Base-by-base conservation (phyloP, 192 early-diverging fungal species). In the Podila minutissima region DNA sequence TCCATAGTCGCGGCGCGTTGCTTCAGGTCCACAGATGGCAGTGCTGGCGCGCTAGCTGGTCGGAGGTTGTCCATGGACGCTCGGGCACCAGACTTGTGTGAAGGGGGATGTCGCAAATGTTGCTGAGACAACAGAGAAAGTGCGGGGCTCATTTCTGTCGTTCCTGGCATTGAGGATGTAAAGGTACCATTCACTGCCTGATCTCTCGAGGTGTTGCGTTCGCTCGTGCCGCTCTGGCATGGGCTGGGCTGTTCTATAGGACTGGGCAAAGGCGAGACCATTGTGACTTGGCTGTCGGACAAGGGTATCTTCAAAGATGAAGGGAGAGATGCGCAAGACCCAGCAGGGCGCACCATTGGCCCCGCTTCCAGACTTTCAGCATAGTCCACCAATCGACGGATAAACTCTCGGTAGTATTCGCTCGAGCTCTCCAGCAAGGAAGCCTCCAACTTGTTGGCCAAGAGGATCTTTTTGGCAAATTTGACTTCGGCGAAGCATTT, bases 401-500 rank as follows among this genome's bases (percentile, higher is more conserved):
- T 59, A 22, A 76, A 53, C 58, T 70, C 68, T 5, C 64, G 69
- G 37, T 76, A 76, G 22, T 50, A 76, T n/a, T 53, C 62, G 0
- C 68, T 62, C 3, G 68, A 70, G 0, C 67, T 57, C 37, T 76
- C 74, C 20, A 76, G 29, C 7, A 63, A 65, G 15, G 62, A 55
- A 3, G 67, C 28, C n/a, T 76, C 74, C 46, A 70, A 55, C 35
- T 60, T 70, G 26, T 57, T 58, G 48, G 62, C 59, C 74, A 67
- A 76, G 55, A 70, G 59, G 63, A 70, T 46, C n/a, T 67, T 64
- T 28, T 65, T 64, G 8, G 58, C 65, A 48, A 70, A 69, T 37
- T 70, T 70, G 74, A 76, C 74, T 55, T 76, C 74, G 19, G 68
- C 69, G 38, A 61, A 66, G 32, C 67, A 65, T 26, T 76, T 76